Evolutionary conservation across 495 filamentous ascomycete species (phyloP), one percentile per base, ranked within the genome.

Genomic region (Diplogelasinospora grovesii): DNA sequence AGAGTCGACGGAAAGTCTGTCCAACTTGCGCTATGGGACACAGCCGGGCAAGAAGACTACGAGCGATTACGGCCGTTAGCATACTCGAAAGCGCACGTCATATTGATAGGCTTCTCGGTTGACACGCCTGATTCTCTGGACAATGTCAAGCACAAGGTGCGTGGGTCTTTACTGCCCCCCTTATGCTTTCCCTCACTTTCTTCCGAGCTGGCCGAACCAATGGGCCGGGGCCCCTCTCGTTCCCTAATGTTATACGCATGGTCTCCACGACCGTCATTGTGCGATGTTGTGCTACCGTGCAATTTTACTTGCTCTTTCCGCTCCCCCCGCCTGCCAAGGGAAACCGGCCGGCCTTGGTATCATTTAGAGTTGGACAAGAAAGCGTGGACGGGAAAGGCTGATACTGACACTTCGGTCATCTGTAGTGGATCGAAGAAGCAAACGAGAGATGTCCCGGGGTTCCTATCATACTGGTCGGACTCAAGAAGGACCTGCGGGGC

Each of bases 41-140:
- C 92, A 28, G 92, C 92, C n/a, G 92, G 92, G 41, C 92, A 98
- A 64, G 92, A 98, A 77, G 92, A 98, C 57, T 98, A 97, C 66
- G 93, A 99, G 60, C 72, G 83, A 51, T 71, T 99, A 67, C 86
- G 92, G 42, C 92, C 92, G 41, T 73, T 99, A 27, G 92, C 92
- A 35, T 99, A 99, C 65, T 84, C 92, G 23, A 94, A 95, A 73
- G 92, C 92, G 36, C 92, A 99, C 65, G 89, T 99, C 46, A 83
- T 99, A 44, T 70, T 99, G 42, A 95, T 99, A 65, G 93, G 89
- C 21, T 99, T 96, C 58, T 82, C 90, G 15, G 75, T 97, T 61
- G 92, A 96, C 57, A 89, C 88, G 8, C 92, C 90, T 20, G 92
- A 99, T 68, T 95, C 89, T 2, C 70, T 99, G 28, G 90, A 96